phyloP scores from a whole-genome alignment of 352 stramenopile genomes.

The Phytophthora aleatoria region DNA sequence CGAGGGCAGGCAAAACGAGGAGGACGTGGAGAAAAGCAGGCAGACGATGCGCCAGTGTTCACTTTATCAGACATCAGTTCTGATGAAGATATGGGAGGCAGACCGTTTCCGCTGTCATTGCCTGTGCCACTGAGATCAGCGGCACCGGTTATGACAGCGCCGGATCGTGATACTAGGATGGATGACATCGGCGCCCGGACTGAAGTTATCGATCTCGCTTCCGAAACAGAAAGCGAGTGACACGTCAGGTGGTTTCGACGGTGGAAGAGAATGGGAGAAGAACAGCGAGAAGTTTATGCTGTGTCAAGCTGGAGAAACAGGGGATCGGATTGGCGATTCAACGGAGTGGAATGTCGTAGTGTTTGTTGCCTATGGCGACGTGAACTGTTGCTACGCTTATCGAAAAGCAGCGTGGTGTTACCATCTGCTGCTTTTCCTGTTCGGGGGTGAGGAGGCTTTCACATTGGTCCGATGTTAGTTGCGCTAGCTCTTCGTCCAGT shows the following conservation, averaged over 20 bases:
- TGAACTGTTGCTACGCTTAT: slow-evolving; percentile 46
- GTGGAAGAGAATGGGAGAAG: neutral
- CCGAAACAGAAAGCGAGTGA: slow-evolving; percentile 57
- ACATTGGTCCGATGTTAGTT: slow-evolving; percentile 48
- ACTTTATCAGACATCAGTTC: slow-evolving; percentile 48
- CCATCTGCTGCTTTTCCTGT: slow-evolving; percentile 24
- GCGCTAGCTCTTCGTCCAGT: slow-evolving; percentile 49
- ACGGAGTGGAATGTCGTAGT: slow-evolving; percentile 68
- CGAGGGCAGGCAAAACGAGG: slow-evolving; percentile 22
- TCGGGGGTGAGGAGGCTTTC: slow-evolving; percentile 23
- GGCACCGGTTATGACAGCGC: slow-evolving; percentile 18
- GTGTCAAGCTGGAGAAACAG: slow-evolving; percentile 2
- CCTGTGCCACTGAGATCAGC: slow-evolving; percentile 21
- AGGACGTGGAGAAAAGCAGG: slow-evolving; percentile 13
- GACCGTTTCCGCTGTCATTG: slow-evolving; percentile 35
- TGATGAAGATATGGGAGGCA: slow-evolving; percentile 33
- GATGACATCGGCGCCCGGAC: slow-evolving; percentile 18
- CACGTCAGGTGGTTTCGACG: slow-evolving; percentile 1
- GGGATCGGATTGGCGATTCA: slow-evolving; percentile 16
- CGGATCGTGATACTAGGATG: slow-evolving; percentile 10
- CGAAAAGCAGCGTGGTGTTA: slow-evolving; percentile 24
- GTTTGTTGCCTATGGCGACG: slow-evolving; percentile 85
- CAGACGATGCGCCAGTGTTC: slow-evolving; percentile 22
- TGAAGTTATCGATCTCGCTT: slow-evolving; percentile 56
- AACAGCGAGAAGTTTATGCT: slow-evolving; percentile 1